Percentiles rank a stretch among this genome's conserved stretches.
These are phyloP conservation scores for Diophrys appendiculata DNA, from an alignment of 73 alveolate genomes.

Conservation along the genomic window DNA sequence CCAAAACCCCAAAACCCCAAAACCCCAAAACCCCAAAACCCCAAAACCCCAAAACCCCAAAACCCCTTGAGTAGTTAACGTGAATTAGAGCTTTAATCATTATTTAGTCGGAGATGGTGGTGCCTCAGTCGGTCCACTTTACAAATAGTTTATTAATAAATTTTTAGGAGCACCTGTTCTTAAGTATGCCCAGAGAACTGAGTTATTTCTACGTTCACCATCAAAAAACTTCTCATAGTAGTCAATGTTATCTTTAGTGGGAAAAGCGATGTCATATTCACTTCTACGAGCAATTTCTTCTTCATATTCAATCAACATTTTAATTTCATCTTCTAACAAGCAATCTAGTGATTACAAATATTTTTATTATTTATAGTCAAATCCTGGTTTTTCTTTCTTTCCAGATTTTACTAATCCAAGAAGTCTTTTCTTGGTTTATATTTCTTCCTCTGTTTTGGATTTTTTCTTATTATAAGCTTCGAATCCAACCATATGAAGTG, in stretches of 20 bases:
- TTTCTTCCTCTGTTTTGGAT: slow-evolving; percentile 41
- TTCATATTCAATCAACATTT: slow-evolving; percentile 11
- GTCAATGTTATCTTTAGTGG: not conserved
- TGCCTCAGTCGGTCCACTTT: too few relatives aligned
- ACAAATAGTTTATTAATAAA: too few relatives aligned
- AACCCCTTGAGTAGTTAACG: too few relatives aligned
- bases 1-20: too few relatives aligned
- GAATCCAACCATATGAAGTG: slow-evolving; percentile 49
- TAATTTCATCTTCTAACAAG: not conserved
- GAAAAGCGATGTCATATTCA: slow-evolving; percentile 4
- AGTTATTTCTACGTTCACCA: slow-evolving; percentile 2
- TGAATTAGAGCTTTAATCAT: too few relatives aligned
- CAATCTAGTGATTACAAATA: not conserved
- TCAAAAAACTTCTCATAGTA: slow-evolving; percentile 19
- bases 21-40: too few relatives aligned
- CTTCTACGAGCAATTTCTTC: slow-evolving; percentile 13
- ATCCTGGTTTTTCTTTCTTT: slow-evolving; percentile 15
- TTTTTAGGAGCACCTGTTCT: too few relatives aligned
- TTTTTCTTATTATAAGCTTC: slow-evolving; percentile 44
- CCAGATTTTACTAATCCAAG: slow-evolving; percentile 8
- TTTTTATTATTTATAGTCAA: not conserved
- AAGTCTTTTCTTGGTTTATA: not conserved
- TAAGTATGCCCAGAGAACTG: slow-evolving; percentile 6
- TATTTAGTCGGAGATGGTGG: too few relatives aligned
- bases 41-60: too few relatives aligned